Evolutionary conservation across 225 moss, liverwort and hornwort genomes (phyloP).

Genomic region (Polytrichum formosum): DNA sequence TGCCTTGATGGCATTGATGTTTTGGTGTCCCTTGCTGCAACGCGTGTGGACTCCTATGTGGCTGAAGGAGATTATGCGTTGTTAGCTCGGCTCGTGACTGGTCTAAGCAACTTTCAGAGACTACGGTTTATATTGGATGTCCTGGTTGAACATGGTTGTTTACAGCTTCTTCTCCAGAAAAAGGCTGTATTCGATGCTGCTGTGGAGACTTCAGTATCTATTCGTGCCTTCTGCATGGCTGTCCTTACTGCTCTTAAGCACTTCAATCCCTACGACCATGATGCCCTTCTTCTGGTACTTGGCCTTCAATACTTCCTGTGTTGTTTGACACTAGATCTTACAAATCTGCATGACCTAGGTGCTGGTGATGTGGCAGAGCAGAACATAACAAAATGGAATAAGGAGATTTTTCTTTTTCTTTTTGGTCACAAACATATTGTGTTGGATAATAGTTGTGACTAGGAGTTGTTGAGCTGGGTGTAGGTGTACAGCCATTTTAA

Average conservation of each 20-base stretch:
- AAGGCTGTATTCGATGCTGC: constrained; percentile 65
- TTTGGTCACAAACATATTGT: too few relatives aligned
- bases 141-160: constrained; percentile 80
- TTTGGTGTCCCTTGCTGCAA: constrained; percentile 83
- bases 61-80: constrained; percentile 75
- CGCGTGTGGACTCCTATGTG: constrained; percentile 84
- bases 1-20: constrained; percentile 95
- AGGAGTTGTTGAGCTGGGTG: constrained; percentile 3
- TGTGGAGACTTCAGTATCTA: constrained; percentile 66
- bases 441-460: not conserved
- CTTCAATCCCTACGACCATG: constrained; percentile 82
- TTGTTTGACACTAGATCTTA: too few relatives aligned
- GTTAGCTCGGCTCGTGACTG: constrained; percentile 86
- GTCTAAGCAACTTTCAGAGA: constrained; percentile 86
- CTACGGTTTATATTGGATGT: constrained; percentile 91
- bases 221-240: constrained; percentile 91
- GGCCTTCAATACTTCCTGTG: too few relatives aligned
- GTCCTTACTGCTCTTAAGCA: constrained; percentile 91
- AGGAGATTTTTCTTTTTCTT: too few relatives aligned
- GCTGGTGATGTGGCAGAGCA: too few relatives aligned
- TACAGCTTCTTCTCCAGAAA: constrained; percentile 86
- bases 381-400: too few relatives aligned
- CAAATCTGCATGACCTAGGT: too few relatives aligned
- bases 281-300: constrained; percentile 78
- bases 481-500: constrained; percentile 88